Conservation (phyloP, 768 basidiomycete species). For the Wakefieldia striispora region DNA sequence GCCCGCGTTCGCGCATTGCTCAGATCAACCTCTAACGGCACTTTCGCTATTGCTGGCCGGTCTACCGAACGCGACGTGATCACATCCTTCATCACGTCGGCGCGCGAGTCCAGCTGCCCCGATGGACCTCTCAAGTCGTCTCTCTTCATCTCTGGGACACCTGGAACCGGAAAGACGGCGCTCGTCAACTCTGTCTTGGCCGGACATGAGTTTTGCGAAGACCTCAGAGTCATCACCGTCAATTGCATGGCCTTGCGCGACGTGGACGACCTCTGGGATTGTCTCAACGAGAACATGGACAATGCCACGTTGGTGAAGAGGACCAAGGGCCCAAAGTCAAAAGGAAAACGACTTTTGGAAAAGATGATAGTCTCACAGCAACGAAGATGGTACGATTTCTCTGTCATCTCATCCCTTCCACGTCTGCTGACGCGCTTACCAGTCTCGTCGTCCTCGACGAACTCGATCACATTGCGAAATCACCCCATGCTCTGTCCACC, state of each 20-base stretch:
- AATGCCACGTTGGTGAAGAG: slow-evolving; percentile 33
- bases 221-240: slow-evolving; percentile 53
- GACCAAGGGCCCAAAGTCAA: slow-evolving; percentile 39
- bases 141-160: slow-evolving; percentile 89
- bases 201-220: slow-evolving; percentile 35
- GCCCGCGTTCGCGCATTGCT: slow-evolving; percentile 69
- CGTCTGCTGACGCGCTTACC: slow-evolving; percentile 20
- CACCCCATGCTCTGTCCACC: slow-evolving; percentile 52
- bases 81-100: slow-evolving; percentile 55
- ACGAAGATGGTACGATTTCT: slow-evolving; percentile 53
- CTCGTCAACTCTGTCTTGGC: slow-evolving; percentile 66
- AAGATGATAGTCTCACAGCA: slow-evolving; percentile 40
- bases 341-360: slow-evolving; percentile 49
- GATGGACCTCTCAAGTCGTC: slow-evolving; percentile 35
- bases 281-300: slow-evolving; percentile 56
- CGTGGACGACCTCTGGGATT: slow-evolving; percentile 70
- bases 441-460: slow-evolving; percentile 85
- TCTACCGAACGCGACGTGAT: slow-evolving; percentile 59
- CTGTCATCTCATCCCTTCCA: not conserved
- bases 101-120: slow-evolving; percentile 35
- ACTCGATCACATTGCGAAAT: slow-evolving; percentile 76
- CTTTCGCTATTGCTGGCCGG: slow-evolving; percentile 62
- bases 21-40: slow-evolving; percentile 64
- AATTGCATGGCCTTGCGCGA: slow-evolving; percentile 80
- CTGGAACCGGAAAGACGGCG: slow-evolving; percentile 91